Conservation (phyloP, 495 filamentous ascomycete genomes). For the Penicillium mononematosum region DNA sequence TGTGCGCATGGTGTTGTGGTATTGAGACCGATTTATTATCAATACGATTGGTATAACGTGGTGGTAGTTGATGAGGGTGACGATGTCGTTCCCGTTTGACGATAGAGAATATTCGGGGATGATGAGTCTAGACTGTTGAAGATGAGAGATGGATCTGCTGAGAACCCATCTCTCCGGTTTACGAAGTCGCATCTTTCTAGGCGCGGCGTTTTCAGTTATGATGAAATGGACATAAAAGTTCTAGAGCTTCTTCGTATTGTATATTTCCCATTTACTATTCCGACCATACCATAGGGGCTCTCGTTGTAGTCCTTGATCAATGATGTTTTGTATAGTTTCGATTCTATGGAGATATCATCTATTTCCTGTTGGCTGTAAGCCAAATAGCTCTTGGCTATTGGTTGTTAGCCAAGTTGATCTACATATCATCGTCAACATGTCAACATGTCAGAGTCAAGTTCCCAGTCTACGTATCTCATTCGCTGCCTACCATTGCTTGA, state of each 20-base stretch:
- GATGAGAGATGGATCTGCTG: constrained; percentile 14
- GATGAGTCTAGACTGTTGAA: constrained; percentile 20
- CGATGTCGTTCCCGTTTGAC: background rate
- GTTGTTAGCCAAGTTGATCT: too few relatives aligned
- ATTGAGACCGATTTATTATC: background rate
- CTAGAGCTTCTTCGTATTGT: constrained; percentile 20
- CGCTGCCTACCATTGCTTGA: too few relatives aligned
- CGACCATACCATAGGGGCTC: background rate
- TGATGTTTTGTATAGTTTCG: too few relatives aligned
- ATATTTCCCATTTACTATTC: background rate
- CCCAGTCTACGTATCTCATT: too few relatives aligned
- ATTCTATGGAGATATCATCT: too few relatives aligned
- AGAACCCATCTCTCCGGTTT: constrained; percentile 20
- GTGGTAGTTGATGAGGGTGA: background rate
- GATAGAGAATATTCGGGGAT: constrained; percentile 7
- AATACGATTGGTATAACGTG: constrained; percentile 4
- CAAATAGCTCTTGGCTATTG: too few relatives aligned
- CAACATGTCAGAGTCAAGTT: too few relatives aligned
- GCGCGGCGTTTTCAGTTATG: constrained; percentile 39
- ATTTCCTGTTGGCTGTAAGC: too few relatives aligned
- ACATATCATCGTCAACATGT: too few relatives aligned
- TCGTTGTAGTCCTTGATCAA: too few relatives aligned
- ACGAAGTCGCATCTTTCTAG: constrained; percentile 35
- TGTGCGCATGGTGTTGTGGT: background rate
- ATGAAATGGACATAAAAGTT: constrained; percentile 42